phyloP scores from a whole-genome alignment of 2,329 filamentous ascomycete genomes.

The Pestalotiopsis sp. region DNA sequence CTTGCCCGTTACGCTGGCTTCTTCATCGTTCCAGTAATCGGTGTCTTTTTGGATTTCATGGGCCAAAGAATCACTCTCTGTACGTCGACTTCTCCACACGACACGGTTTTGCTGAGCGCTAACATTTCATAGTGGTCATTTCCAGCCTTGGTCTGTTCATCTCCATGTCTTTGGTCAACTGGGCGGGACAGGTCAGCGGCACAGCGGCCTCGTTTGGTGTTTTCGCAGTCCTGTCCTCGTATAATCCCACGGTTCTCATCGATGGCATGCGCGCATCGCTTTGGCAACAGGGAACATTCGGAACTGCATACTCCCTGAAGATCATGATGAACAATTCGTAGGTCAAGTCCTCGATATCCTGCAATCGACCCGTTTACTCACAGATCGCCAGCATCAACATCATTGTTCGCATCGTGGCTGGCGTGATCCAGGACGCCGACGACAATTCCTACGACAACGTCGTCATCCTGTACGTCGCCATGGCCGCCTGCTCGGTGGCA shows the following conservation, averaged over 20 bases:
- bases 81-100: slow-evolving; percentile 22
- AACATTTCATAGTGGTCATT: slow-evolving; percentile 29
- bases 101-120: background rate
- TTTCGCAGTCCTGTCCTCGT: slow-evolving; percentile 54
- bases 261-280: slow-evolving; percentile 61
- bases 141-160: slow-evolving; percentile 52
- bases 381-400: slow-evolving; percentile 53
- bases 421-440: slow-evolving; percentile 58
- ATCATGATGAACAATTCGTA: slow-evolving; percentile 61
- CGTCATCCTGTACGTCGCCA: slow-evolving; percentile 54
- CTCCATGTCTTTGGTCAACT: slow-evolving; percentile 55
- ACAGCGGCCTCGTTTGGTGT: slow-evolving; percentile 61
- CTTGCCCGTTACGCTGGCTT: slow-evolving; percentile 56
- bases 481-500: slow-evolving; percentile 48
- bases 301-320: slow-evolving; percentile 60
- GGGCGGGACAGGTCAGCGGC: slow-evolving; percentile 46
- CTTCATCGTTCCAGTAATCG: slow-evolving; percentile 57
- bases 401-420: slow-evolving; percentile 56
- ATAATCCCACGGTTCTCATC: slow-evolving; percentile 60
- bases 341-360: slow-evolving; percentile 14
- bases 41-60: slow-evolving; percentile 55
- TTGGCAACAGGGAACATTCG: slow-evolving; percentile 61
- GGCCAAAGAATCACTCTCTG: slow-evolving; percentile 51
- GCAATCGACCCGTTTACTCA: background rate
- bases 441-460: slow-evolving; percentile 56